Evolutionary conservation across 1,139 yeast species (phyloP), one percentile per base, ranked within the genome.

Genomic region (Saccharomyces hybrid): DNA sequence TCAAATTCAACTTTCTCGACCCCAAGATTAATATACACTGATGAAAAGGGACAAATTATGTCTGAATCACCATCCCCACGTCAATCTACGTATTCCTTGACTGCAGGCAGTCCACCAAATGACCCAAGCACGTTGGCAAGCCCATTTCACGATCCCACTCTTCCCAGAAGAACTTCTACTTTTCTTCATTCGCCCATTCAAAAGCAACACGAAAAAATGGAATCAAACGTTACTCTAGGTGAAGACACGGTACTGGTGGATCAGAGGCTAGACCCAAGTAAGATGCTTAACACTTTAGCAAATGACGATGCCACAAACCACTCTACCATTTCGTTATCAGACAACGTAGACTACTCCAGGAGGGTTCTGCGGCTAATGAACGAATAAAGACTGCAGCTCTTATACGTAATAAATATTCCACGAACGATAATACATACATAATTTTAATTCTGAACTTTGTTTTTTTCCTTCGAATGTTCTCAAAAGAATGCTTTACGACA

Each of bases 291-390:
- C 54, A 64, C 65, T 41, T 63, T 69, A 73, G 82, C 65, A 47
- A 81, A 79, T 16, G 44, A 38, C n/a, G 44, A 38, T 20, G 44
- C 44, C 13, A 46, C 50, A 13, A 56, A 53, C 63, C 79, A 77
- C 55, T 82, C 89, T 23, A 74, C 78, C 55, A 76, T 81, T 59
- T 80, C 88, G n/a, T 72, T 88, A 54, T 86, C 83, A 44, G 95
- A 88, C 67, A 86, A 86, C 59, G 74, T 77, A 56, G 95, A 87
- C 67, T 87, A 87, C 68, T 81, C 88, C 6, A 75, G 95, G 56
- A 78, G 83, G 59, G 85, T 83, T 13, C 73, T 88, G 56, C 77
- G 85, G 54, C 84, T 87, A 34, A 79, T 86, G n/a, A 87, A 87
- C 70, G 70, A 60, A 28, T 38, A 25, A 38, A 11, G 25, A 7